Conservation (phyloP, 1,284 basidiomycete genomes). For the Boletus mariae region DNA sequence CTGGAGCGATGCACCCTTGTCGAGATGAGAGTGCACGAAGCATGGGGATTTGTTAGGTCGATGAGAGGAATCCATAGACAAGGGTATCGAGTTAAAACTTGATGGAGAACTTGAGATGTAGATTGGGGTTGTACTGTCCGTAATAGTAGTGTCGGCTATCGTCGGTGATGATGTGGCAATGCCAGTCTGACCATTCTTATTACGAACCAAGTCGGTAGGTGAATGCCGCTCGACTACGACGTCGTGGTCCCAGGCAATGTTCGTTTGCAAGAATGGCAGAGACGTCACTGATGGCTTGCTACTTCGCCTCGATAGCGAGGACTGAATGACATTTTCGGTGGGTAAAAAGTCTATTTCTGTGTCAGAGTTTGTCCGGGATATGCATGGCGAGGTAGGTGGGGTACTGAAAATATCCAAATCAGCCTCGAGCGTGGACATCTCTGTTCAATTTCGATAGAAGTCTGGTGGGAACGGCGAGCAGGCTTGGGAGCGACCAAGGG, state of each 20-base stretch:
- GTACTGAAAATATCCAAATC: conserved; percentile 54
- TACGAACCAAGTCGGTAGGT: conserved; percentile 23
- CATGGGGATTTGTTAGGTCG: conserved; percentile 66
- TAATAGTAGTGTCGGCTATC: conserved; percentile 22
- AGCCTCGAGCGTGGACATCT: conserved; percentile 22
- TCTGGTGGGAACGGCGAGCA: conserved; percentile 12
- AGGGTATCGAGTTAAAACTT: conserved; percentile 30
- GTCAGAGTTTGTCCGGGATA: conserved; percentile 24
- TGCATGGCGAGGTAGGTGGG: conserved; percentile 53
- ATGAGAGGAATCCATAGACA: conserved; percentile 30
- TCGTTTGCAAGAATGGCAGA: conserved; percentile 43
- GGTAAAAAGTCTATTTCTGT: conserved; percentile 23
- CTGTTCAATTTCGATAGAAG: conserved; percentile 6
- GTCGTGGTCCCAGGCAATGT: conserved; percentile 45
- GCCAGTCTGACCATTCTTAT: conserved; percentile 8
- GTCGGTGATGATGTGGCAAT: conserved; percentile 23
- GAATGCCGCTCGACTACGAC: conserved; percentile 39
- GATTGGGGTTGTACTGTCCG: conserved; percentile 12
- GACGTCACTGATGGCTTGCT: conserved; percentile 38
- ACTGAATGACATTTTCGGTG: conserved; percentile 30
- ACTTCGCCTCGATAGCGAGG: conserved; percentile 46
- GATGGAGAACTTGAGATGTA: conserved; percentile 32
- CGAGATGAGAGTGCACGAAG: conserved; percentile 82
- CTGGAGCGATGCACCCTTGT: conserved; percentile 67
- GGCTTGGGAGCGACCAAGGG: conserved; percentile 7